Base-by-base conservation (phyloP, 495 filamentous ascomycete species). In the Lichenothelia convexa region DNA sequence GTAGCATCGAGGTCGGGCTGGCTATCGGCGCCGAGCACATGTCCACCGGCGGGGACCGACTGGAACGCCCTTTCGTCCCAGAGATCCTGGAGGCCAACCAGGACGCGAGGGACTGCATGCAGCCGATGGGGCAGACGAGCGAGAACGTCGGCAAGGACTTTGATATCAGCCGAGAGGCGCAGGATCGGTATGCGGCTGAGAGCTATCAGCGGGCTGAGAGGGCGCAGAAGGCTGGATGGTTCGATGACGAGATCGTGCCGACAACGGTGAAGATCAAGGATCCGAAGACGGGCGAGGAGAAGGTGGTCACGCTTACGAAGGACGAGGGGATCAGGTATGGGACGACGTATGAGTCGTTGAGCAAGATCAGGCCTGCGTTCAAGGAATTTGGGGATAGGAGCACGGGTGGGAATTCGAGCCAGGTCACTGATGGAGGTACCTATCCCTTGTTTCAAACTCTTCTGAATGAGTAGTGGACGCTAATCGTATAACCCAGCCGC, bases 91-190 rank as follows among this genome's bases (percentile, higher is more conserved):
- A 68, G 43, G 31, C 26, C 16, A 21, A 37, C 26, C 80, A 80
- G 51, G 85, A 94, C 50, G 71, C 81, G 0, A 49, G 54, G 22
- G 89, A 97, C 57, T 91, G 84, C 65, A 70, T 82, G 70, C 74
- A 87, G 67, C 75, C 84, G 20, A 97, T 97, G 89, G 89, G 89
- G 0, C 89, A 93, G 72, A 97, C 89, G 0, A 83, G 76, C 8
- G 89, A 97, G 64, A 94, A 97, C 46, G 81, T 97, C n/a, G 82
- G 73, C 32, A 72, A 69, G 35, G 87, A 94, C 60, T 97, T 97
- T 52, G 67, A 75, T 40, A 75, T 97, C 48, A 58, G 72, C 1
- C 71, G 89, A 30, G 75, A 87, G 50, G 50, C 52, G 43, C 82
- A 93, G 54, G 89, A 97, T 54, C 58, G 68, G 38, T 94, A 75